Evolutionary conservation across 768 basidiomycete species (phyloP), one percentile per base, ranked within the genome.

Genomic region (Tubosaeta sp.): DNA sequence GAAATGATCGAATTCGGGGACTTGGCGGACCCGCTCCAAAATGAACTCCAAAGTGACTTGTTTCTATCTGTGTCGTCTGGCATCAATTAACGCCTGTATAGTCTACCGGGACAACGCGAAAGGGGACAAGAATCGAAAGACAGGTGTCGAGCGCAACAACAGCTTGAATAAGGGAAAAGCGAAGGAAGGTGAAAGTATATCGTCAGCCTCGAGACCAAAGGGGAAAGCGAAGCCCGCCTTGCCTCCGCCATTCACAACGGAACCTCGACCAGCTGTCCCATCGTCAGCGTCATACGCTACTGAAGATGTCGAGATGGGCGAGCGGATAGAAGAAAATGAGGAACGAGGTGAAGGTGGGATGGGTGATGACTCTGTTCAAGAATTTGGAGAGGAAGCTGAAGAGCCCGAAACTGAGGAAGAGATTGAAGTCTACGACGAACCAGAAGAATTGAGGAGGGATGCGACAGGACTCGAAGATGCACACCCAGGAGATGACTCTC

Each of bases 1-100:
- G 90, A 92, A 62, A 71, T 80, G 49, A 78, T 90, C 31, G 85
- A 90, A 56, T 84, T 92, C 51, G 79, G 81, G 2, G 87, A 90
- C 61, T 71, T 90, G 38, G 78, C 83, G 0, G 78, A 80, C 30
- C 71, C 72, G 38, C 73, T 90, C 4, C 81, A 86, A 53, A 69
- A 61, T 0, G 89, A 92, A 62, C 76, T 92, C 9, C 70, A 77
- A 52, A 70, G 90, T 85, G 50, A 55, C n/a, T 21, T 18, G 25
- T 12, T 32, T 11, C 30, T 25, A 10, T 51, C 34, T n/a, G 52
- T 30, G 14, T 25, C 12, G 16, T 27, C 25, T 32, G 7, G 14
- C 8, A 22, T 50, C 29, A 22, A 50, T 53, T 31, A 53, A n/a
- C 10, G 12, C 21, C 5, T 45, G 2, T 3, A 14, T 58, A 89